A percentile compares a stretch with the other conserved stretches of the same genome.
Conservation (phyloP, 2,329 filamentous ascomycete genomes). For the Fusarium algeriense region DNA sequence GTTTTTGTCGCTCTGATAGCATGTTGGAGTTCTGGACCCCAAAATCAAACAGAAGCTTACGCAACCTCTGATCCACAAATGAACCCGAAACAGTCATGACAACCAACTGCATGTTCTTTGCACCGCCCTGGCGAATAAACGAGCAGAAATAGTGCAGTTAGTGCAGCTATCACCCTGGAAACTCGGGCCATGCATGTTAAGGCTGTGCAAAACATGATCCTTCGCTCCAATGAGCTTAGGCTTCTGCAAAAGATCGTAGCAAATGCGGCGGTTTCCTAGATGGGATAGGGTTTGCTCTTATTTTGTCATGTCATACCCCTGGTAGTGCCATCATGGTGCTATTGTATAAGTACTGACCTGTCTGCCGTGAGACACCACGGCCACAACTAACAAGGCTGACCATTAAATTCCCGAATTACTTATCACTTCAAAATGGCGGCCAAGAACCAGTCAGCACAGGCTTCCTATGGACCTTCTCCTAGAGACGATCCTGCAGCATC, state of each 20-base stretch:
- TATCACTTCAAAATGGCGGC: conserved; percentile 28
- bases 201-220: conserved; percentile 31
- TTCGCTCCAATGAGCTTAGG: neutral
- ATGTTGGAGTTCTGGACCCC: conserved; percentile 4
- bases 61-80: conserved; percentile 33
- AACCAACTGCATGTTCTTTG: neutral
- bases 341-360: conserved; percentile 27
- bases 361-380: neutral
- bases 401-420: neutral
- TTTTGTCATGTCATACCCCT: neutral
- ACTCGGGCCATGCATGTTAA: conserved; percentile 19
- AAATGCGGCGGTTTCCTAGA: conserved; percentile 25
- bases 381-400: neutral
- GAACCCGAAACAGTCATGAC: conserved; percentile 19
- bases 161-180: conserved; percentile 19
- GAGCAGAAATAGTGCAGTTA: neutral
- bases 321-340: neutral
- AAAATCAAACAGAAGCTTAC: conserved; percentile 32
- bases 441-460: conserved; percentile 22
- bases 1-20: neutral
- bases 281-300: conserved; percentile 2
- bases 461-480: conserved; percentile 31
- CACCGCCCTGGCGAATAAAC: conserved; percentile 17
- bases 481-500: conserved; percentile 31
- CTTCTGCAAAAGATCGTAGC: neutral